These are phyloP conservation scores for Sporothrix inflata DNA, from an alignment of 2,329 filamentous ascomycete genomes.

Conservation along the genomic window DNA sequence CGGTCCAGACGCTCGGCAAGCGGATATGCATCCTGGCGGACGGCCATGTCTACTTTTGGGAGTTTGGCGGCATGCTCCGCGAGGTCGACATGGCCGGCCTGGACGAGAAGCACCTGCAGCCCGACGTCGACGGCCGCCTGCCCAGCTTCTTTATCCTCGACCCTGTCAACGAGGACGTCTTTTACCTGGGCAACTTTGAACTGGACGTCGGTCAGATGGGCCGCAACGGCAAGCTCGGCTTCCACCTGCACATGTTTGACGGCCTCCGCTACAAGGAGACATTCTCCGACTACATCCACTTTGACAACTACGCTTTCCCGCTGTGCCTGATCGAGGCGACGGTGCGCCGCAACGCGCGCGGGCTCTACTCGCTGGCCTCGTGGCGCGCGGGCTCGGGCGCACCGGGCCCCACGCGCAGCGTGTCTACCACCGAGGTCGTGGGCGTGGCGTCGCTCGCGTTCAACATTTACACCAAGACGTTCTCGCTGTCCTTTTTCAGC, in stretches of 20 bases:
- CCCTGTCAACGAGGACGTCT: slow-evolving; percentile 26
- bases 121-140: slow-evolving; percentile 31
- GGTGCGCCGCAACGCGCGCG: slow-evolving; percentile 27
- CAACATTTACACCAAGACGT: slow-evolving; percentile 31
- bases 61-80: slow-evolving; percentile 26
- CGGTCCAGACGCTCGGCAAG: slow-evolving; percentile 29
- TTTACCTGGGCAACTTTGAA: slow-evolving; percentile 31
- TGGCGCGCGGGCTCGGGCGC: slow-evolving; percentile 27
- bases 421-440: neutral
- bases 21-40: slow-evolving; percentile 29
- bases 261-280: slow-evolving; percentile 27
- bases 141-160: slow-evolving; percentile 31
- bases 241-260: slow-evolving; percentile 31
- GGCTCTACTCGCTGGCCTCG: slow-evolving; percentile 27
- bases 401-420: neutral
- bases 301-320: slow-evolving; percentile 24
- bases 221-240: slow-evolving; percentile 23
- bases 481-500: slow-evolving; percentile 26
- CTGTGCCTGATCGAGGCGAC: slow-evolving; percentile 26
- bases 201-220: slow-evolving; percentile 2
- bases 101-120: slow-evolving; percentile 26
- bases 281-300: slow-evolving; percentile 23
- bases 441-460: slow-evolving; percentile 31
- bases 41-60: slow-evolving; percentile 29
- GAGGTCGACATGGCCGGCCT: slow-evolving; percentile 29